Evolutionary conservation across 2,329 filamentous ascomycete genomes (phyloP).

Genomic region (Trichophyton rubrum): DNA sequence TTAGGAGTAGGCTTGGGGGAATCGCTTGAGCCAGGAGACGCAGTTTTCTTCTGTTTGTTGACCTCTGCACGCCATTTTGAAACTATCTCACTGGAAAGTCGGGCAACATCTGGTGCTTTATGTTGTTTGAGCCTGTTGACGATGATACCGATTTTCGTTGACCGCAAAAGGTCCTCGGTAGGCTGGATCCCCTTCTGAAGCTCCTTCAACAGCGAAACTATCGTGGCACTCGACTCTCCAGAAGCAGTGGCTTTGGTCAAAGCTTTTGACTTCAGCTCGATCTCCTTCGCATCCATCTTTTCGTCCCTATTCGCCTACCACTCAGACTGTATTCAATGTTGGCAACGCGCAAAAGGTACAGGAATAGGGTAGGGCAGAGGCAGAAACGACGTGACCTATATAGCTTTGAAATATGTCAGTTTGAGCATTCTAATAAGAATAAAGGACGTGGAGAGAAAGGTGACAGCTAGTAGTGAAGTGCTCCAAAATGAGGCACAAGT

Average conservation of each 20-base stretch:
- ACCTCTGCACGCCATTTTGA: conserved; percentile 47
- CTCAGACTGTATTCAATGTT: background rate
- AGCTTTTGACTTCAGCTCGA: conserved; percentile 62
- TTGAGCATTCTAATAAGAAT: background rate
- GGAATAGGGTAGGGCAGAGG: background rate
- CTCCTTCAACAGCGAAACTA: conserved; percentile 62
- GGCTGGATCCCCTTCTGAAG: conserved; percentile 70
- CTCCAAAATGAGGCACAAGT: background rate
- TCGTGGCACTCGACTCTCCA: conserved; percentile 59
- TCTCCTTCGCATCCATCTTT: conserved; percentile 68
- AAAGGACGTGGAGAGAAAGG: background rate
- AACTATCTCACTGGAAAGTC: conserved; percentile 69
- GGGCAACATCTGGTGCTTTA: conserved; percentile 60
- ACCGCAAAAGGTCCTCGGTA: conserved; percentile 79
- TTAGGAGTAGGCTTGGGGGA: conserved; percentile 38
- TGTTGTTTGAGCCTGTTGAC: conserved; percentile 77
- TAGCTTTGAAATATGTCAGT: background rate
- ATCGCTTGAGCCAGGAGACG: conserved; percentile 27
- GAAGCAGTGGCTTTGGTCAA: conserved; percentile 65
- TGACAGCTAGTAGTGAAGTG: background rate
- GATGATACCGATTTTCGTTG: conserved; percentile 80
- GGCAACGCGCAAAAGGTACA: background rate
- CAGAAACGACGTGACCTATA: background rate
- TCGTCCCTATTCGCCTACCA: background rate
- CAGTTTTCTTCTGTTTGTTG: conserved; percentile 39